phyloP scores from a whole-genome alignment of 257 asterid genomes.

The Jasminum sambac region DNA sequence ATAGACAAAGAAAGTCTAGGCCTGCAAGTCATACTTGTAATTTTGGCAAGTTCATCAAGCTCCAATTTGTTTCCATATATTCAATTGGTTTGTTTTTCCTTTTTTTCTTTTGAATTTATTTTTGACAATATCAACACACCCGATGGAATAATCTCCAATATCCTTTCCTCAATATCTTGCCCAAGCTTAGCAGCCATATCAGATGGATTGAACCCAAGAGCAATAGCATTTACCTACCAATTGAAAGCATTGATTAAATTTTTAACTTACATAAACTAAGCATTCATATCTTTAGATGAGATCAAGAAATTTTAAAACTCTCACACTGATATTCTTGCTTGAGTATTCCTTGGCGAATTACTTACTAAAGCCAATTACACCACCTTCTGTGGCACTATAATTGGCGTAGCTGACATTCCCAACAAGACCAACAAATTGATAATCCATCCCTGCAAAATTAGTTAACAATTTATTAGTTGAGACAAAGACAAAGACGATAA shows the following conservation, averaged over 20 bases:
- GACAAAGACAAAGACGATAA: no score
- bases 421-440: constrained; percentile 90
- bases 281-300: background rate
- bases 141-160: constrained; percentile 74
- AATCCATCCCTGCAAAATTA: constrained; percentile 76
- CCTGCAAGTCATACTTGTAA: no score
- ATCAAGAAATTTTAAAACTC: constrained; percentile 26
- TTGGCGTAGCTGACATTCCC: constrained; percentile 98
- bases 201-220: constrained; percentile 96
- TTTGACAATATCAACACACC: no score
- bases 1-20: no score
- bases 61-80: no score
- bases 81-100: no score
- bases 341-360: constrained; percentile 93
- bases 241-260: constrained; percentile 16
- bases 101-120: no score
- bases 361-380: constrained; percentile 93
- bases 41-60: no score
- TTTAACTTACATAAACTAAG: constrained; percentile 14
- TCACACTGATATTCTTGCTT: constrained; percentile 80
- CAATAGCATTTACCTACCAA: constrained; percentile 83
- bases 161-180: constrained; percentile 73
- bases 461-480: no score
- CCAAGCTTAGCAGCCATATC: constrained; percentile 90
- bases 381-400: constrained; percentile 98